Evolutionary conservation across 345 rosid genomes (phyloP).

Genomic region (Limnanthes douglasii): DNA sequence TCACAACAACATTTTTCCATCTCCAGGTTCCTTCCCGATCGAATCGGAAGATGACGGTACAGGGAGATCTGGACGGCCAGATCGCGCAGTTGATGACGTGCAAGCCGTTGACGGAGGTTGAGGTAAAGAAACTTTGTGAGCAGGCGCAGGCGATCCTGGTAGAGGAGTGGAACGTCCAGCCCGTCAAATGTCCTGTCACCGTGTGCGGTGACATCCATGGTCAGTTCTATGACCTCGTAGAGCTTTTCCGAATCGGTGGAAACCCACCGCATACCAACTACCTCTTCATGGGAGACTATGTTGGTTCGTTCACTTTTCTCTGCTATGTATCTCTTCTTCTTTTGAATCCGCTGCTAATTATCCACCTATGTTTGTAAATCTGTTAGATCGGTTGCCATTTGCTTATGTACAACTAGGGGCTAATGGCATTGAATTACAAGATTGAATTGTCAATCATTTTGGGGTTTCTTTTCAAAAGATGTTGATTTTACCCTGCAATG

Average conservation of each 20-base stretch:
- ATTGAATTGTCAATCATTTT: too few relatives aligned
- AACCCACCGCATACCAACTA: conserved; percentile 94
- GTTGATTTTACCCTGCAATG: too few relatives aligned
- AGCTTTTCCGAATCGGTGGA: conserved; percentile 96
- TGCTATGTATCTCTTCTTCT: neutral
- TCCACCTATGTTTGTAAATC: too few relatives aligned
- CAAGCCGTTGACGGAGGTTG: conserved; percentile 77
- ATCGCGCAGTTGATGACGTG: conserved; percentile 98
- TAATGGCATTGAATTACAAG: too few relatives aligned
- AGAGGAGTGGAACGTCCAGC: conserved; percentile 99
- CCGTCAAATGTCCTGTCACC: conserved; percentile 98
- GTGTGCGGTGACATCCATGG: conserved; percentile 99
- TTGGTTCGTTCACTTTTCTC: conserved; percentile 38
- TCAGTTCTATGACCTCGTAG: conserved; percentile 93
- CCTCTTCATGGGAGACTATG: conserved; percentile 99
- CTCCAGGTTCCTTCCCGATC: too few relatives aligned
- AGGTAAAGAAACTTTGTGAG: conserved; percentile 92
- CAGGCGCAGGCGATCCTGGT: conserved; percentile 94
- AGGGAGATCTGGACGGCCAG: conserved; percentile 96
- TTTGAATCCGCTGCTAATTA: too few relatives aligned
- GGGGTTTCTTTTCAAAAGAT: too few relatives aligned
- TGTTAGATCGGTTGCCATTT: too few relatives aligned
- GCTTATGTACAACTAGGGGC: too few relatives aligned
- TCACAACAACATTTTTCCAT: too few relatives aligned
- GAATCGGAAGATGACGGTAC: conserved; percentile 78